These are phyloP conservation scores for Aspergillus sp. DNA, from an alignment of 2,329 filamentous ascomycete species.

Conservation along the genomic window DNA sequence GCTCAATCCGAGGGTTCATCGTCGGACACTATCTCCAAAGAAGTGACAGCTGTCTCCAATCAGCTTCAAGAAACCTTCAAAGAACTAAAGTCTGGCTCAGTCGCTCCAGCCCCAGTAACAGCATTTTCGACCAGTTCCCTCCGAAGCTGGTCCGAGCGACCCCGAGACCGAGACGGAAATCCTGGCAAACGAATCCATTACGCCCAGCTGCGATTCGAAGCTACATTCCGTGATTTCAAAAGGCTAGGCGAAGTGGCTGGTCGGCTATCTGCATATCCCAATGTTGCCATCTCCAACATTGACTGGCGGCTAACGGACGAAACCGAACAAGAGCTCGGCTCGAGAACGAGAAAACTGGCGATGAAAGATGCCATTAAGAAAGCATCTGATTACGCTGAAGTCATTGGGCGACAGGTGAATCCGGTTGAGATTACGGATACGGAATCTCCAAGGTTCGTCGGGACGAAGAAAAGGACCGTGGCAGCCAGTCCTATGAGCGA, in stretches of 20 bases:
- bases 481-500: background rate
- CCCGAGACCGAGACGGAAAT: constrained; percentile 3
- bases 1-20: constrained; percentile 6
- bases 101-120: constrained; percentile 13
- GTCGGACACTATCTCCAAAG: constrained; percentile 4
- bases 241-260: constrained; percentile 13
- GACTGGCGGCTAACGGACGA: constrained; percentile 19
- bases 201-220: constrained; percentile 12
- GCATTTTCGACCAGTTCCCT: constrained; percentile 6
- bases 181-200: constrained; percentile 9
- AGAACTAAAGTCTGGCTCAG: constrained; percentile 4
- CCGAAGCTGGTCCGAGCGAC: constrained; percentile 5
- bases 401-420: constrained; percentile 11
- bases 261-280: constrained; percentile 10
- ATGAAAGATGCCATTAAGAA: constrained; percentile 18
- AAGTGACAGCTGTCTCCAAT: constrained; percentile 3
- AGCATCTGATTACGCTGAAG: constrained; percentile 15
- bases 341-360: constrained; percentile 14
- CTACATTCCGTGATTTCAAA: constrained; percentile 17
- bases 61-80: constrained; percentile 6
- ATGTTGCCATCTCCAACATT: constrained; percentile 15
- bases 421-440: constrained; percentile 9
- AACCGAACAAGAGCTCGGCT: constrained; percentile 11
- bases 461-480: background rate
- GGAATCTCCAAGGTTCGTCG: background rate